Evolutionary conservation across 345 rosid genomes (phyloP).

Genomic region (Aethionema arabicum): DNA sequence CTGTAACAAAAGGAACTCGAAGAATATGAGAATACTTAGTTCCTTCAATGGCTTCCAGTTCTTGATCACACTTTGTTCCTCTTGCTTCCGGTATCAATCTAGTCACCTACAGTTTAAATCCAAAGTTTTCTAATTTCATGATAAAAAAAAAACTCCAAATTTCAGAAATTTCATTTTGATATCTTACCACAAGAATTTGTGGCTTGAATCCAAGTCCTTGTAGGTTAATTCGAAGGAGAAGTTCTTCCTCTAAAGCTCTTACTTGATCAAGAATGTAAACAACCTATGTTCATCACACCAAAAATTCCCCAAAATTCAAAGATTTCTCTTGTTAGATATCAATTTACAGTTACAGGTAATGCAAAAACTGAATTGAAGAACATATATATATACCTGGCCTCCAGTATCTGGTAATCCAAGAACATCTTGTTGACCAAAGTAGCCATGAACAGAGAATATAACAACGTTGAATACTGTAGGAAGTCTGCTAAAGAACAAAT

Average conservation of each 20-base stretch:
- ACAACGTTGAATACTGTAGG: slow-evolving; percentile 80
- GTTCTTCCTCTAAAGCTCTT: slow-evolving; percentile 82
- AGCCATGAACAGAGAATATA: slow-evolving; percentile 90
- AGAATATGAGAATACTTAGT: slow-evolving; percentile 78
- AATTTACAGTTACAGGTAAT: not conserved
- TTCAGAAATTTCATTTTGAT: not conserved
- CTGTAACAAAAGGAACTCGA: slow-evolving; percentile 77
- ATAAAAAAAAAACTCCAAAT: too few relatives aligned
- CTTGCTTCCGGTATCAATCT: slow-evolving; percentile 76
- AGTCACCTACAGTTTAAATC: too few relatives aligned
- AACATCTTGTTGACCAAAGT: slow-evolving; percentile 85
- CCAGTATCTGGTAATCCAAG: slow-evolving; percentile 97
- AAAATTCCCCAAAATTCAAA: not conserved
- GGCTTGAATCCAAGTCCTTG: slow-evolving; percentile 83
- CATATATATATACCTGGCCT: slow-evolving; percentile 59
- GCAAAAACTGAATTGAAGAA: not conserved
- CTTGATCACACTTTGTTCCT: slow-evolving; percentile 84
- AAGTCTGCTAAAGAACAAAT: slow-evolving; percentile 59
- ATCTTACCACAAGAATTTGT: slow-evolving; percentile 76
- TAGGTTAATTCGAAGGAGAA: slow-evolving; percentile 60
- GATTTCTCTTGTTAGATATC: too few relatives aligned
- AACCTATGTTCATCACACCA: slow-evolving; percentile 46
- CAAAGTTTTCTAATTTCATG: too few relatives aligned
- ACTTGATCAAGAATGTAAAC: slow-evolving; percentile 99
- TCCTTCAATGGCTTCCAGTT: slow-evolving; percentile 60